Evolutionary conservation across 306 rosid species (phyloP), one percentile per base, ranked within the genome.

Genomic region (Ceratonia siliqua): DNA sequence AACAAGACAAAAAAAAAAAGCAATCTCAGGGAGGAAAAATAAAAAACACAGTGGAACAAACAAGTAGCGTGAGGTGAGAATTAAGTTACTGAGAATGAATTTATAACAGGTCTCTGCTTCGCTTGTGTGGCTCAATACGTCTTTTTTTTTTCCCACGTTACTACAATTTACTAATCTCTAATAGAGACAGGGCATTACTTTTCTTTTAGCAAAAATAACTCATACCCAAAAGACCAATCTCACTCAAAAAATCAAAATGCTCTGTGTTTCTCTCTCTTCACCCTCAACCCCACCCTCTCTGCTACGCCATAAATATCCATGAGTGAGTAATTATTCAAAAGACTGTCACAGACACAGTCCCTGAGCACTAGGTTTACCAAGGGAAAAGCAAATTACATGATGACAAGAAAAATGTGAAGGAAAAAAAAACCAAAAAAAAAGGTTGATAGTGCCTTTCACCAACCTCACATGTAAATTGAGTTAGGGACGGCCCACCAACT

Each of bases 401-500:
- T n/a, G n/a, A n/a, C n/a, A n/a, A 72, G 7, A 36, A 30, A 27
- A 61, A 36, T 21, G 1, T 43, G 25, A 18, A 30, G 1, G 4
- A 14, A 45, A 42, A 4, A 38, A 35, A 59, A 78, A 32, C n/a
- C n/a, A 8, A 39, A 11, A 39, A 4, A 68, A 76, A 84, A 70
- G 83, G 77, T 76, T 83, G 96, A 90, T 62, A 58, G 77, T 78
- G 87, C 87, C 85, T 86, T 82, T 87, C 96, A 89, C 85, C 90
- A 84, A 89, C 89, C 95, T 83, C 90, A 78, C 84, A 89, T 82
- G 87, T 55, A 86, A 62, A 77, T 67, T 67, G 87, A 79, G 84
- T 68, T 30, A 25, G 80, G 78, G 87, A 84, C 84, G 76, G 72
- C 83, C 91, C 82, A 92, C 91, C 87, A 69, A 79, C 84, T 70